Evolutionary conservation across 2,329 filamentous ascomycete genomes (phyloP), one percentile per base, ranked within the genome.

Genomic region (Cryphonectria carpinicola): DNA sequence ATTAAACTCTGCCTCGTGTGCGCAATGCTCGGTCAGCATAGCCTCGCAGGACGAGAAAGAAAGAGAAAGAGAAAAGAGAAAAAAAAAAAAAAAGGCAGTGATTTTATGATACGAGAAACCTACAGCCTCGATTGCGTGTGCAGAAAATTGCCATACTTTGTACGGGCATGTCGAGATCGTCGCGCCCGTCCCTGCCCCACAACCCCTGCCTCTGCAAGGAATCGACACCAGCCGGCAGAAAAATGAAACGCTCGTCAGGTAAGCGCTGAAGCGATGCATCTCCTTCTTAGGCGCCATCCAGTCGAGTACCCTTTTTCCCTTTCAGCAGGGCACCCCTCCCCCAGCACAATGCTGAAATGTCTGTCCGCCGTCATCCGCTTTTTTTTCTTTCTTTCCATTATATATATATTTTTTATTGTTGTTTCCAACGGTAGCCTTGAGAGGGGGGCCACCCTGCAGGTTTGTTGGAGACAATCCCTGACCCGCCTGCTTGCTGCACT

Each of bases 201-300:
- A 49, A 49, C 28, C 39, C 62, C 58, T 39, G 58, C 28, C 62
- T 65, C 43, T 52, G 43, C 62, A 65, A 52, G 41, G 62, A 32
- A 65, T 35, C 41, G 39, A 63, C 39, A 25, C 61, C 61, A 63
- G 61, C 41, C 61, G 61, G 62, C 62, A 49, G 62, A 32, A 65
- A 65, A 65, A 65, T 65, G 62, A 65, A 65, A 65, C 62, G 62
- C 62, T 49, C 39, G 41, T 65, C 41, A 46, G 61, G 61, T 64
- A 46, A 65, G 25, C 41, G 62, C 39, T 49, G 62, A 49, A 65
- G 35, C 32, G 35, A 58, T 28, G 58, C 32, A 61, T 17, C 58
- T 22, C 22, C 14, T 8, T 35, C 13, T 61, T 61, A 61, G 58
- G n/a, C 58, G 58, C 58, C 58, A 60, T 22, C 35, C 19, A 39